Evolutionary conservation across 768 basidiomycete species (phyloP).

Genomic region (Epithele typhae): DNA sequence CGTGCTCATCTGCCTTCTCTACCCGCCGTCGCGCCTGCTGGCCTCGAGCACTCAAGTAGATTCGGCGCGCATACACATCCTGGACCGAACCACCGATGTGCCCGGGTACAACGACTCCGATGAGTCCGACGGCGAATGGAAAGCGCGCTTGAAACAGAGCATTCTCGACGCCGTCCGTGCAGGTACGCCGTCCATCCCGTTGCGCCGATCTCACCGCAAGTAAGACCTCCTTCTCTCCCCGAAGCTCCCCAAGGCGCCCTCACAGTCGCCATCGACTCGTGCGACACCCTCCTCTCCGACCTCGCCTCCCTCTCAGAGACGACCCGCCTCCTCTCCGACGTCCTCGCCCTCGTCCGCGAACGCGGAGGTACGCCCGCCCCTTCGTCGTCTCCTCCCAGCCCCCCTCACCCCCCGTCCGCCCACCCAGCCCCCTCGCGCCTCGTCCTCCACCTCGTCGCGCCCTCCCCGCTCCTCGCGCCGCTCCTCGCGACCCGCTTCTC

Average conservation of each 20-base stretch:
- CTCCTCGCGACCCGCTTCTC: slow-evolving; percentile 64
- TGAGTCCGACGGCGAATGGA: slow-evolving; percentile 28
- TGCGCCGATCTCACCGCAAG: too few relatives aligned
- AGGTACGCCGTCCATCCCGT: slow-evolving; percentile 22
- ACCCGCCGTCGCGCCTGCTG: slow-evolving; percentile 47
- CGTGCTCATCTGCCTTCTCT: slow-evolving; percentile 55
- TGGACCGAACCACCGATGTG: slow-evolving; percentile 46
- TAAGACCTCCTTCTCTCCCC: too few relatives aligned
- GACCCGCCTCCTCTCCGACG: slow-evolving; percentile 45
- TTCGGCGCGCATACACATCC: slow-evolving; percentile 24
- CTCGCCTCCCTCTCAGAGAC: slow-evolving; percentile 48
- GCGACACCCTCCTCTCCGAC: slow-evolving; percentile 62
- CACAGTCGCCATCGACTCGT: slow-evolving; percentile 66
- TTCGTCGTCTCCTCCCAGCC: too few relatives aligned
- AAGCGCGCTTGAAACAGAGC: neutral
- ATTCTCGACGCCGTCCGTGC: slow-evolving; percentile 41
- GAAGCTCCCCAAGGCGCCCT: slow-evolving; percentile 44
- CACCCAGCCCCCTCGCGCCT: slow-evolving; percentile 50
- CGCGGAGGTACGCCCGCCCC: slow-evolving; percentile 43
- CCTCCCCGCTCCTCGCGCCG: slow-evolving; percentile 46
- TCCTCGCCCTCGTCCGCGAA: slow-evolving; percentile 40
- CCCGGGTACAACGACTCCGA: slow-evolving; percentile 46
- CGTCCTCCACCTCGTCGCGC: slow-evolving; percentile 50
- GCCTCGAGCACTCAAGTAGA: slow-evolving; percentile 28
- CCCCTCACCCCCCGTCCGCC: neutral